Percentiles rank a stretch among this genome's conserved stretches.
Evolutionary conservation across 441 rosid genomes (phyloP).

Genomic region (Lepidium campestre): DNA sequence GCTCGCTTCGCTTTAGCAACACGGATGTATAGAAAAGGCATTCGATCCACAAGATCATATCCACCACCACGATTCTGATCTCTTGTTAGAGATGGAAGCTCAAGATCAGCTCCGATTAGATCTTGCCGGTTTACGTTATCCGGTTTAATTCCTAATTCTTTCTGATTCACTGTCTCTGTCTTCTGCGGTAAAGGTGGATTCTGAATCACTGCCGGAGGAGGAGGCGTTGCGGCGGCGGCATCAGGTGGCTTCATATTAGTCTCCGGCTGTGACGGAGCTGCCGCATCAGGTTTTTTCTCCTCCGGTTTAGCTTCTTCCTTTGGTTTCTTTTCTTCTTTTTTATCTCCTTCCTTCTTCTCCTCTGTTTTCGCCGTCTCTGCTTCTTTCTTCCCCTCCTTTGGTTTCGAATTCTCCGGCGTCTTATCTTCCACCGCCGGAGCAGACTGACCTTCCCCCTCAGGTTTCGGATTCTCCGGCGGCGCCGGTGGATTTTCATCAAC

Average conservation of each 20-base stretch:
- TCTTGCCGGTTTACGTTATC: conserved; percentile 35
- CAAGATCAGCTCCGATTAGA: conserved; percentile 39
- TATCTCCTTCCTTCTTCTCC: conserved; percentile 30
- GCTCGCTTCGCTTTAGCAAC: conserved; percentile 61
- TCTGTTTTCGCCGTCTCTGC: conserved; percentile 34
- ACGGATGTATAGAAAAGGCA: conserved; percentile 79
- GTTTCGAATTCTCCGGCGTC: conserved; percentile 25
- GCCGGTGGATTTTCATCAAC: conserved; percentile 58
- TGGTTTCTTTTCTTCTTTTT: conserved; percentile 29
- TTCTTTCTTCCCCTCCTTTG: conserved; percentile 37
- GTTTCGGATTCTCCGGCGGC: conserved; percentile 22
- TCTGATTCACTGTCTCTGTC: conserved; percentile 33
- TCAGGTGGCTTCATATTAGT: conserved; percentile 21
- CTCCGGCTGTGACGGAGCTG: conserved; percentile 24
- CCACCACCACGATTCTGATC: conserved; percentile 54
- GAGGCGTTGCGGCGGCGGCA: conserved; percentile 4
- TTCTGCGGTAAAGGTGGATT: conserved; percentile 47
- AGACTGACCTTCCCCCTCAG: conserved; percentile 16
- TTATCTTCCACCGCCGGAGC: conserved; percentile 32
- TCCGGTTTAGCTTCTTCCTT: conserved; percentile 16
- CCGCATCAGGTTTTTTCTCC: conserved; percentile 26
- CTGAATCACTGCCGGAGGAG: conserved; percentile 32
- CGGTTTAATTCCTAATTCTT: conserved; percentile 16
- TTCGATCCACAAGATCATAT: conserved; percentile 69
- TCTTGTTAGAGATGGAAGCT: conserved; percentile 49